Base-by-base conservation (phyloP, 129 eudicot genomes). In the Daucus carota region DNA sequence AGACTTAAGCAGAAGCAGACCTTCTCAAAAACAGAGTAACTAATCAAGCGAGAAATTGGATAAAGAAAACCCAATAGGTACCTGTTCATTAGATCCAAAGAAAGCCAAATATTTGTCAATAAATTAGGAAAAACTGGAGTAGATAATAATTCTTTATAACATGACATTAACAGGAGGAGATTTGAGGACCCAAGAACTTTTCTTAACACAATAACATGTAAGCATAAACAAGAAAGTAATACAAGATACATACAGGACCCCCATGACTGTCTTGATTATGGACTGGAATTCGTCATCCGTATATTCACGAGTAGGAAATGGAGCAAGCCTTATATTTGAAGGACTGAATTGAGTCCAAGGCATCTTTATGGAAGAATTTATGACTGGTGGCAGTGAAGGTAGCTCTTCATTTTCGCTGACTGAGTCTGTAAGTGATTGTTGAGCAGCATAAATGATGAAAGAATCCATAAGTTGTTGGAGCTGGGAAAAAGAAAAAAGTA, bases 261-360 rank as follows among this genome's bases (percentile, higher is more conserved):
- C 99, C 99, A 95, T 95, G 79, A 95, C 99, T 75, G 78, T 92
- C 85, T 95, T 95, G 82, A 95, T 77, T 52, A 95, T 95, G 50
- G 96, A 89, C 84, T 95, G 99, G 83, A 95, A 95, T 86, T 95
- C 99, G 62, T 95, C 99, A 86, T 95, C 99, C 16, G 97, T 95
- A 88, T 95, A 95, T 82, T 89, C 97, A 83, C 93, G 94, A 86
- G 99, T 95, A 79, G 99, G 99, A 85, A 95, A 95, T 29, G 99
- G 99, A 81, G 90, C 96, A 67, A 95, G 86, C 81, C 88, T 88
- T 89, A 90, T 89, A 54, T 83, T 88, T 77, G 99, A 89, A 54
- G 99, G 99, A 59, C 85, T 89, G 77, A 86, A 88, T 26, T 80
- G 81, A 81, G 84, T 86, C 90, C 94, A 92, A 34, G 96, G 89